phyloP scores from a whole-genome alignment of 164 flowering plant genomes.

The Brasenia schreberi region DNA sequence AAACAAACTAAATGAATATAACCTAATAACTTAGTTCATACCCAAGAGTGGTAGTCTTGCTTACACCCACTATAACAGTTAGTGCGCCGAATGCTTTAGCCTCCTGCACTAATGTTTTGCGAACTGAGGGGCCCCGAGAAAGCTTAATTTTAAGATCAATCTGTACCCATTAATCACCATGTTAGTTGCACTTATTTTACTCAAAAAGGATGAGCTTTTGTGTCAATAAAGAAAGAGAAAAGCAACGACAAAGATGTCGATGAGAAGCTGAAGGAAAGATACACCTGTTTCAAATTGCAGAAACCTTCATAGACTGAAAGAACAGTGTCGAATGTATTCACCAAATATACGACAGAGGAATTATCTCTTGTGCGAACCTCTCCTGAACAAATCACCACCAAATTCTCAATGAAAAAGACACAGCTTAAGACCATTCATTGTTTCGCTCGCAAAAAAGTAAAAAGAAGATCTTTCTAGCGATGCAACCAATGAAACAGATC shows the following conservation, averaged over 20 bases:
- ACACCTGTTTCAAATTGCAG: slow-evolving; percentile 92
- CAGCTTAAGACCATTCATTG: not conserved
- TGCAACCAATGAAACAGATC: too few relatives aligned
- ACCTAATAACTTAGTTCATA: not conserved
- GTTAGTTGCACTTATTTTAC: not conserved
- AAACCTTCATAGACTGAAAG: slow-evolving; percentile 93
- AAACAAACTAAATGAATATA: not conserved
- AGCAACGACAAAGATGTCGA: not conserved
- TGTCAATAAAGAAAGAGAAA: not conserved
- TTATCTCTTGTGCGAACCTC: slow-evolving; percentile 27
- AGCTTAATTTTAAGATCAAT: slow-evolving; percentile 89
- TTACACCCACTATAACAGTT: slow-evolving; percentile 55
- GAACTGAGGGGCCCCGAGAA: slow-evolving; percentile 63
- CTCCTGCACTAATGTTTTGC: slow-evolving; percentile 54
- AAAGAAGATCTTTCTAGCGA: too few relatives aligned
- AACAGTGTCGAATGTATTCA: slow-evolving; percentile 74
- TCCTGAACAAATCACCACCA: not conserved
- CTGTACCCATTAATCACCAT: slow-evolving; percentile 14
- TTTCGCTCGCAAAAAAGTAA: not conserved
- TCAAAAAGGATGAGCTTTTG: not conserved
- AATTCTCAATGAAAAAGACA: not conserved
- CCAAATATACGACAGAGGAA: slow-evolving; percentile 57
- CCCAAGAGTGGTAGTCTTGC: slow-evolving; percentile 12
- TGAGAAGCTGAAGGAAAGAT: not conserved
- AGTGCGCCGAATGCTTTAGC: slow-evolving; percentile 45